Percentiles rank a stretch among this genome's conserved stretches.
These are phyloP conservation scores for Flaveria bidentis DNA, from an alignment of 129 eudicot species.

Conservation along the genomic window DNA sequence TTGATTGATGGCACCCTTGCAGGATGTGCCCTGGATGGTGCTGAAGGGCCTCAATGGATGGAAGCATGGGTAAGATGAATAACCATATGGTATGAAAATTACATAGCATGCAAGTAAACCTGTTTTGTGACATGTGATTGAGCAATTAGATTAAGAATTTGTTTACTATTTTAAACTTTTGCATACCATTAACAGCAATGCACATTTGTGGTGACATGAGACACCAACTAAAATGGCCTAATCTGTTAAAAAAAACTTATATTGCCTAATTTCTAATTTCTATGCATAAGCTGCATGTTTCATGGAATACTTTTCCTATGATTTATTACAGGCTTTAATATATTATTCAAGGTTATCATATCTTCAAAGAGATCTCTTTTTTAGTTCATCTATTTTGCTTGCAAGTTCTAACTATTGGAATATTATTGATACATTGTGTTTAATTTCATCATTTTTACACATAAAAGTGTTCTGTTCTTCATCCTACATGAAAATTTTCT, in stretches of 20 bases:
- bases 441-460: not conserved
- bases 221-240: not conserved
- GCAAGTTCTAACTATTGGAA: not conserved
- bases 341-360: not conserved
- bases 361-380: not conserved
- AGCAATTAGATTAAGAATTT: not conserved
- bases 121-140: conserved; percentile 20
- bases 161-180: conserved; percentile 14
- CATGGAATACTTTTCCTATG: conserved; percentile 1
- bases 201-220: not conserved
- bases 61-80: conserved; percentile 99
- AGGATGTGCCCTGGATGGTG: conserved; percentile 99
- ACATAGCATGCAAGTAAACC: conserved; percentile 20
- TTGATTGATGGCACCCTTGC: conserved; percentile 96
- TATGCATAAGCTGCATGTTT: not conserved
- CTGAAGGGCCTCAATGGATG: conserved; percentile 99
- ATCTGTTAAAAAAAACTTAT: too few relatives aligned
- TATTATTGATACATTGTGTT: not conserved
- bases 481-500: not conserved
- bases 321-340: not conserved
- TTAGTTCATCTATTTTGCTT: conserved; percentile 1
- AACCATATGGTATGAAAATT: conserved; percentile 54
- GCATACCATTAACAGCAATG: conserved; percentile 17
- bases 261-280: not conserved
- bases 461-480: not conserved